Evolutionary conservation across 78 protist species (phyloP), one percentile per base, ranked within the genome.

Genomic region (Dictyostelium firmibasis): DNA sequence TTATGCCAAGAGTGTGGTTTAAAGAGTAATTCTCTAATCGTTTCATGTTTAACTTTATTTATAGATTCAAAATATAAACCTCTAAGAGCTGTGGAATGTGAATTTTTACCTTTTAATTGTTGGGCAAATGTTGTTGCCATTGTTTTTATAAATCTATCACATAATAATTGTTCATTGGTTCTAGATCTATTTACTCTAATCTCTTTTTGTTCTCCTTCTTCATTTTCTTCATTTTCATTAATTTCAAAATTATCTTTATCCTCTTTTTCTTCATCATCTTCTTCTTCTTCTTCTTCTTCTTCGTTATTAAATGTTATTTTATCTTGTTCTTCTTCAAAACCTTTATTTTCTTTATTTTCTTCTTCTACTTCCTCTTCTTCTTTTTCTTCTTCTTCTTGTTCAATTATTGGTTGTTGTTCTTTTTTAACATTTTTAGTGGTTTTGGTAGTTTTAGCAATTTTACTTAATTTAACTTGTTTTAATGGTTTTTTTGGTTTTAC

Each of bases 61-160:
- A 85, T 74, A 4, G 91, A 41, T 50, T 85, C 91, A 50, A 85
- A 74, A 27, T 85, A 85, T 33, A 47, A 85, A 77, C 57, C 76
- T 74, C 91, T 69, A 14, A 85, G 33, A 27, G 79, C 38, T 33
- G 44, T 9, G 4, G 14, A n/a, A 33, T 33, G 38, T 29, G 81
- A 10, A 47, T 85, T 77, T 74, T 77, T 85, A 38, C 57, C 35
- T 29, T 62, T 53, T 35, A 77, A 43, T 29, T 74, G 70, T 47
- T 69, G 75, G 31, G 76, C 27, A 44, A 70, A 85, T 23, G 91
- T 29, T 16, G 33, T 29, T 4, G 91, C 81, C 83, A 85, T 74
- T 11, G 91, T 85, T n/a, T n/a, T 7, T 47, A 85, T 85, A 38
- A 85, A 85, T 85, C 91, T 85, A 4, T 43, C 35, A 8, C 81